These are phyloP conservation scores for Hymenoscyphus salicellus DNA, from an alignment of 2,329 filamentous ascomycete genomes.

Conservation along the genomic window DNA sequence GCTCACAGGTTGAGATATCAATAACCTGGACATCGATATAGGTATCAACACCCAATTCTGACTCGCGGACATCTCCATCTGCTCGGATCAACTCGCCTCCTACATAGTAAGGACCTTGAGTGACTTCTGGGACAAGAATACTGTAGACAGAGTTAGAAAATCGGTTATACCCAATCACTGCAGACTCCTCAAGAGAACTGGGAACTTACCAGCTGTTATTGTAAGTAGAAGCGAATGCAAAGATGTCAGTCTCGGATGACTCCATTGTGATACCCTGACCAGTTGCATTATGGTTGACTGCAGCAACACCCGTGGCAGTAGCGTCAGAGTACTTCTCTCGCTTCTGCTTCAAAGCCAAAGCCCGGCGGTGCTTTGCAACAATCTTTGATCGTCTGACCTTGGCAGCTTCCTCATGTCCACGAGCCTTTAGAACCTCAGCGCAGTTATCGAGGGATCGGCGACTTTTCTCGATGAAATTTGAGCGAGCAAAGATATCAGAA, in stretches of 20 bases:
- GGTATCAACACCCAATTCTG: slow-evolving; percentile 46
- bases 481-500: background rate
- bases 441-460: background rate
- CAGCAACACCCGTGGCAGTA: background rate
- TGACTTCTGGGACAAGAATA: slow-evolving; percentile 50
- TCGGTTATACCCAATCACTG: too few relatives aligned
- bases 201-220: slow-evolving; percentile 39
- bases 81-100: slow-evolving; percentile 40
- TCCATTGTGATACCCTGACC: background rate
- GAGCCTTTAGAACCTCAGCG: background rate
- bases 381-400: background rate
- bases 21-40: slow-evolving; percentile 51
- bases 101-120: slow-evolving; percentile 53
- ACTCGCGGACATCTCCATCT: slow-evolving; percentile 39
- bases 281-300: slow-evolving; percentile 3
- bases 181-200: too few relatives aligned
- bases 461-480: background rate
- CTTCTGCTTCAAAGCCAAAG: background rate
- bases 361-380: slow-evolving; percentile 1
- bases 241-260: background rate
- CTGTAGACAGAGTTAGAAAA: slow-evolving; percentile 21
- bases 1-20: slow-evolving; percentile 13
- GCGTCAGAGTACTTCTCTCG: background rate
- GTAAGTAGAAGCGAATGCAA: background rate
- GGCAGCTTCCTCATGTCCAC: background rate